Base-by-base conservation (phyloP, 331 rosid genomes). In the Rhamnella rubrinervis region DNA sequence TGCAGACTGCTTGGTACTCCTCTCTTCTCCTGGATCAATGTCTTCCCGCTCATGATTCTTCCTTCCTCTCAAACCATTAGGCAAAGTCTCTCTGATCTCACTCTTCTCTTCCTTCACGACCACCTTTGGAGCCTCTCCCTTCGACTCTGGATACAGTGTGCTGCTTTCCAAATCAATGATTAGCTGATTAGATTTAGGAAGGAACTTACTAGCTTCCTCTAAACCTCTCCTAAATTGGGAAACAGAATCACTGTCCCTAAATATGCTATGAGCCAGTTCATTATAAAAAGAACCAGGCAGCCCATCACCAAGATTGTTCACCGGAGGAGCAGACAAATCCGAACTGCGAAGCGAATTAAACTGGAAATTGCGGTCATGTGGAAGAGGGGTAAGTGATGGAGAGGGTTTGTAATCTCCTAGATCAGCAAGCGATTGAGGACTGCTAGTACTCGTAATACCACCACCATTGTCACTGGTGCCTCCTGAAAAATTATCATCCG, bases 181-280 rank as follows among this genome's bases (percentile, higher is more conserved):
- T 40, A 90, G 63, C 70, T 77, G 85, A 77, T 68, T 63, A 8
- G 66, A 57, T 63, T 60, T 83, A 2, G 97, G 96, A 76, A 93
- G 97, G 84, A 93, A 93, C 81, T 88, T 90, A 18, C 92, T 93
- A 59, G 97, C 98, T 77, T 93, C 97, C 90, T 93, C 98, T 52
- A 90, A 66, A 55, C 98, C 98, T 78, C 81, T 88, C 59, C 65
- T 80, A 74, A 90, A 93, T 69, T 88, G 96, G 76, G 77, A 78
- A 40, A 87, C 69, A 31, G 96, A 90, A 19, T 83, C 85, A 55
- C 71, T 85, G 59, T 88, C 81, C 52, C 79, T 84, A 56, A 82
- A 93, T 58, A 90, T 80, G 66, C 85, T 93, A 55, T 76, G 90
- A 71, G 92, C 85, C 80, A 88, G 74, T 80, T 85, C 85, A 56